These are phyloP conservation scores for Lactuca saligna DNA, from an alignment of 129 eudicot species.

Conservation along the genomic window DNA sequence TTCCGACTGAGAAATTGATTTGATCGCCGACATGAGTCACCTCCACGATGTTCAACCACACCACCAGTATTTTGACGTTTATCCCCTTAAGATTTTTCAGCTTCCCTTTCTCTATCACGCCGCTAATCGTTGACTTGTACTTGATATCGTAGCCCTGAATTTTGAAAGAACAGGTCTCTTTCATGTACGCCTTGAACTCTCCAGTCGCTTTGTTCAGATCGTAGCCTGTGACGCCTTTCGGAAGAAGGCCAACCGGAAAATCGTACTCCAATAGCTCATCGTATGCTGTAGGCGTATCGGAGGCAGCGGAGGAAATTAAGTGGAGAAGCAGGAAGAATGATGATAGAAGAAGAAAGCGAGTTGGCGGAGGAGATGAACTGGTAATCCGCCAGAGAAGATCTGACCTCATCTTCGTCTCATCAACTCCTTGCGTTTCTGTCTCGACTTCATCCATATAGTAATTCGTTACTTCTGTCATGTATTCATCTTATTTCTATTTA, in stretches of 20 bases:
- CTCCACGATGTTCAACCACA: constrained; percentile 54
- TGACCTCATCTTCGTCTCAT: constrained; percentile 30
- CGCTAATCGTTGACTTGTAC: constrained; percentile 46
- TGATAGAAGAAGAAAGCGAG: neutral
- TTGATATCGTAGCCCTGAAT: constrained; percentile 37
- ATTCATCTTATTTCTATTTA: neutral
- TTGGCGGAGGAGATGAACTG: constrained; percentile 19
- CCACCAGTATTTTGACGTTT: constrained; percentile 41
- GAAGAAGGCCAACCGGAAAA: constrained; percentile 54
- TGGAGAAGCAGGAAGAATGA: constrained; percentile 7
- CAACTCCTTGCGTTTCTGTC: neutral
- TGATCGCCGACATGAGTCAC: constrained; percentile 36
- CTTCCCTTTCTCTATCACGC: constrained; percentile 41
- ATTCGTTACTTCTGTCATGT: neutral
- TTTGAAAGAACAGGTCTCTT: constrained; percentile 40
- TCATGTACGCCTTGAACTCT: constrained; percentile 43
- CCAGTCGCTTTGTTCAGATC: constrained; percentile 40
- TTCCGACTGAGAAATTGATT: constrained; percentile 47
- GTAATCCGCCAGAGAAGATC: constrained; percentile 27
- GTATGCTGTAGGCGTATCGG: constrained; percentile 36
- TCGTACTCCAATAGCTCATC: constrained; percentile 43
- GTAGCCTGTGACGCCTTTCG: constrained; percentile 53
- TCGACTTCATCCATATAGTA: neutral
- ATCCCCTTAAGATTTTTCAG: constrained; percentile 44
- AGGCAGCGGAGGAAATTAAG: constrained; percentile 10